Evolutionary conservation across 331 rosid genomes (phyloP), one percentile per base, ranked within the genome.

Genomic region (Rosa hybrid): DNA sequence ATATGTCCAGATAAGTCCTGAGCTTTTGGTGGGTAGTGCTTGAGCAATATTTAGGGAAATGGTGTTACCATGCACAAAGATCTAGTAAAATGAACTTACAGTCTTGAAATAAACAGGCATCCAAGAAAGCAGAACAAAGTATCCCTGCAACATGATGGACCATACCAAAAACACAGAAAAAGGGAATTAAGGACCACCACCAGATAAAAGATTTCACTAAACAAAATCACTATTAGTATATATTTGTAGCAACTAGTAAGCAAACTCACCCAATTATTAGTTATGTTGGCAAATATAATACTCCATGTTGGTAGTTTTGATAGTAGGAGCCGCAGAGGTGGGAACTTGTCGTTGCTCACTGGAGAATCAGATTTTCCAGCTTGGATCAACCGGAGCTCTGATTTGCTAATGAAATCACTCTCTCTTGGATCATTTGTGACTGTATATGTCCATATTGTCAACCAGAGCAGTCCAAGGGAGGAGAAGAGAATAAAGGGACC

Each of bases 51-150:
- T 44, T 62, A 57, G 6, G 82, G 25, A 42, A 34, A 49, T 14
- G 57, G 2, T 53, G 59, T 17, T 6, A 53, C 10, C 0, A 21
- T 11, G n/a, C 14, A n/a, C 20, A 50, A 50, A 56, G 63, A 62
- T 59, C 25, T 64, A 70, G 81, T 78, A 46, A 54, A 44, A 79
- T 74, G 78, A 75, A 79, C 87, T 86, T 92, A 92, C 98, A 0
- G 93, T 94, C 86, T 94, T 92, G 87, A 94, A 94, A 77, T 94
- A 94, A 84, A 94, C 92, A 1, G 98, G 98, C 98, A 94, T 91
- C 98, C 98, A 94, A 17, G 98, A 90, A 25, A 94, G 98, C 44
- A 94, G 98, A 34, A 34, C 39, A 34, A 34, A 34, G 88, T 94
- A 94, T 0, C 98, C 98, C 98, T 94, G 91, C 67, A 83, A 80